These are phyloP conservation scores for Tricholoma sp. DNA, from an alignment of 768 basidiomycete species.

Conservation along the genomic window DNA sequence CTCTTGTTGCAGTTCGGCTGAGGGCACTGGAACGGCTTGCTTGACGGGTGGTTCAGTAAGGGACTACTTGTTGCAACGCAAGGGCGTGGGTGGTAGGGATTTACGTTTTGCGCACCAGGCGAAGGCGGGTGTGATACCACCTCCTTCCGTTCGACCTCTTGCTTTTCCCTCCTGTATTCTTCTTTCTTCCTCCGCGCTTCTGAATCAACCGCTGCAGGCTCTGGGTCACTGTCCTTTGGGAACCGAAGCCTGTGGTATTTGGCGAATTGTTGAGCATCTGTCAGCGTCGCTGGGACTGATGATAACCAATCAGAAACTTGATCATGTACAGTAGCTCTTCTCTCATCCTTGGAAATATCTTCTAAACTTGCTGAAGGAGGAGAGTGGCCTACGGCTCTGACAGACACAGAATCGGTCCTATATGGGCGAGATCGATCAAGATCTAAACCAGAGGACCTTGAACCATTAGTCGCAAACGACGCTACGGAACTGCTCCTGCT, in stretches of 20 bases:
- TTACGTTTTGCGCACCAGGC: too few species aligned
- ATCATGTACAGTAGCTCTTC: neutral
- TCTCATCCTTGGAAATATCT: neutral
- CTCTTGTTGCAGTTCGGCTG: slow-evolving; percentile 94
- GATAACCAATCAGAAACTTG: neutral
- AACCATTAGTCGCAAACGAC: neutral
- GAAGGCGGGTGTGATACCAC: too few species aligned
- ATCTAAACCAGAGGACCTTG: neutral
- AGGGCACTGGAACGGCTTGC: slow-evolving; percentile 90
- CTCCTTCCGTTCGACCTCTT: too few species aligned
- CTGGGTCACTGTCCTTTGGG: too few species aligned
- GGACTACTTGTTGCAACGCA: too few species aligned
- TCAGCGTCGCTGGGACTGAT: too few species aligned
- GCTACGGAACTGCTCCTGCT: neutral
- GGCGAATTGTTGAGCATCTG: neutral
- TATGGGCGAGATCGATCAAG: neutral
- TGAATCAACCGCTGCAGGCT: too few species aligned
- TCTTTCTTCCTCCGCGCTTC: too few species aligned
- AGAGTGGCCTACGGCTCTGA: neutral
- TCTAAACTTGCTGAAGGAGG: neutral
- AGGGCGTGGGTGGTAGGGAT: too few species aligned
- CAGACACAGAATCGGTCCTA: neutral
- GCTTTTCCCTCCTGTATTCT: too few species aligned
- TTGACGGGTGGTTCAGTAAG: slow-evolving; percentile 56
- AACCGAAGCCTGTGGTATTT: too few species aligned